Evolutionary conservation across 1,139 yeast species (phyloP), one percentile per base, ranked within the genome.

Genomic region (Geotrichum fermentans): DNA sequence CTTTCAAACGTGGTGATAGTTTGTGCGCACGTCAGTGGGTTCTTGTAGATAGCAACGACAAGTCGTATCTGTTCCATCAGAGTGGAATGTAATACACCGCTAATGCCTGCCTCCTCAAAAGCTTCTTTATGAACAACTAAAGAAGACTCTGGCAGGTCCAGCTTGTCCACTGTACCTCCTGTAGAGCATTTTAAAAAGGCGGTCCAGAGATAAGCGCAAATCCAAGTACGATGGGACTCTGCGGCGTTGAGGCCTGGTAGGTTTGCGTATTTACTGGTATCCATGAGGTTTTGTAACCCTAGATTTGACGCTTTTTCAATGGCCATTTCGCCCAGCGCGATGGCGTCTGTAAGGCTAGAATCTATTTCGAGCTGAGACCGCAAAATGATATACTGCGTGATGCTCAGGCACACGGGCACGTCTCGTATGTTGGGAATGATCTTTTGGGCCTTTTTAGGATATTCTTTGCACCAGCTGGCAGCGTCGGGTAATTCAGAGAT

Each of bases 171-270:
- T n/a, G n/a, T n/a, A n/a, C n/a, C n/a, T n/a, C n/a, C n/a, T n/a
- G 10, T 6, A 24, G 28, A 6, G 28, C 28, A 24, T 10, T 10
- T 24, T 6, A 24, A 10, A 6, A 24, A 6, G 28, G 8, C 10
- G 45, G 35, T 55, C 58, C 53, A 55, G 17, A 47, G 38, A 28
- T 52, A 44, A 1, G 56, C 55, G 24, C 54, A 48, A 22, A 55
- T 28, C 54, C 54, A 50, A 4, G 56, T 51, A 6, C 59, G 50
- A 41, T 57, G 57, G 20, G 51, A 48, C 37, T 53, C 57, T 29
- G 40, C 43, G 3, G 52, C 46, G 33, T 52, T 47, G 2, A 52
- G 50, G 3, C 51, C 45, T 14, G 43, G 44, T 4, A 48, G 50
- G 20, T 47, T 44, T 10, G 52, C 34, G 6, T 56, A 56, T n/a